Evolutionary conservation across 345 rosid genomes (phyloP).

Genomic region (Physaria fendleri): DNA sequence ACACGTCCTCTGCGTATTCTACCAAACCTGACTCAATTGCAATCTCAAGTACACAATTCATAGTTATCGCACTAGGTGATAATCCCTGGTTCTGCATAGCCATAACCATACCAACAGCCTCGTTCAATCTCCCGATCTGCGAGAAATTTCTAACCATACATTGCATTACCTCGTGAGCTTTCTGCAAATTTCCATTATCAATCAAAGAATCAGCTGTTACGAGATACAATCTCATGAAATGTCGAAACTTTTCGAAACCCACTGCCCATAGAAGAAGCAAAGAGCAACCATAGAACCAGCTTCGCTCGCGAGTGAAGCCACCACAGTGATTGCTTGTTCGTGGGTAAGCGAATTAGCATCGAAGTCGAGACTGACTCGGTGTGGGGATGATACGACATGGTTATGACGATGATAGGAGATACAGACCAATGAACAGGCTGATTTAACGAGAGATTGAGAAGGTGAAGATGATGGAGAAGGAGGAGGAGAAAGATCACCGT

Average conservation of each 20-base stretch:
- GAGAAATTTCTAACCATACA: constrained; percentile 66
- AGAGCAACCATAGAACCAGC: constrained; percentile 81
- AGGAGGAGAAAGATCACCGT: neutral
- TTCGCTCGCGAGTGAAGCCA: constrained; percentile 68
- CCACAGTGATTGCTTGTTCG: constrained; percentile 67
- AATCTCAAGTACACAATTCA: constrained; percentile 45
- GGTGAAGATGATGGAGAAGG: constrained; percentile 13
- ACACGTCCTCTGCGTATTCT: constrained; percentile 56
- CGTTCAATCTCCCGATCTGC: constrained; percentile 62
- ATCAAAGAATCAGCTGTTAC: constrained; percentile 52
- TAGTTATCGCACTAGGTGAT: constrained; percentile 28
- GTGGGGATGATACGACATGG: constrained; percentile 30
- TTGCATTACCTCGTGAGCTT: constrained; percentile 63
- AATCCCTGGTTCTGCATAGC: constrained; percentile 77
- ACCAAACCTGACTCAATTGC: constrained; percentile 44
- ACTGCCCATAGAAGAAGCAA: constrained; percentile 74
- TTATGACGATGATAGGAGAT: constrained; percentile 43
- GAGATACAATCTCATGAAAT: constrained; percentile 76
- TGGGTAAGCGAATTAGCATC: constrained; percentile 45
- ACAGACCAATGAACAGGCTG: constrained; percentile 49
- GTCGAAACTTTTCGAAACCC: constrained; percentile 48
- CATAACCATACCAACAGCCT: constrained; percentile 60
- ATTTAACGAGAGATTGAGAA: constrained; percentile 42
- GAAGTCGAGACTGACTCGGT: constrained; percentile 37
- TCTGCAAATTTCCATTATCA: constrained; percentile 50